Percentiles rank a stretch among this genome's conserved stretches.
These are phyloP conservation scores for Wilcoxina mikolae DNA, from an alignment of 495 filamentous ascomycete genomes.

Conservation along the genomic window DNA sequence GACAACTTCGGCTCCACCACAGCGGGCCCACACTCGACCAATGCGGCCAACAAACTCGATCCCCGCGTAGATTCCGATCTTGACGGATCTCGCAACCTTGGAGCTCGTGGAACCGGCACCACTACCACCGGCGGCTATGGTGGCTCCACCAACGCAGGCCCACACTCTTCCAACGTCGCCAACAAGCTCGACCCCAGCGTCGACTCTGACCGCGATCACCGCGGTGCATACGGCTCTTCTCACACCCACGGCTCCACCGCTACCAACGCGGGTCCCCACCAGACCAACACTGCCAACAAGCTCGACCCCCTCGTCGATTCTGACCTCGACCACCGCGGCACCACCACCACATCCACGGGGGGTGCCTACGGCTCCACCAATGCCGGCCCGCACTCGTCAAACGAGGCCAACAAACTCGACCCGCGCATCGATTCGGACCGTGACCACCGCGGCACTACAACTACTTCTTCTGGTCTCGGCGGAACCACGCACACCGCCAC, in stretches of 20 bases:
- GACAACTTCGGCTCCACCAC: slow-evolving; percentile 13
- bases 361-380: slow-evolving; percentile 38
- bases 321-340: slow-evolving; percentile 29
- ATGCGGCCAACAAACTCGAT: slow-evolving; percentile 42
- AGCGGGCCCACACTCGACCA: slow-evolving; percentile 35
- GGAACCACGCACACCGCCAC: slow-evolving; percentile 13
- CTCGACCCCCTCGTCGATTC: slow-evolving; percentile 40
- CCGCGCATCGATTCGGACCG: slow-evolving; percentile 20
- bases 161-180: slow-evolving; percentile 30
- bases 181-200: slow-evolving; percentile 40
- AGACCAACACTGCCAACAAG: slow-evolving; percentile 34
- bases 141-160: slow-evolving; percentile 21
- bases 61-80: slow-evolving; percentile 17
- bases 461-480: slow-evolving; percentile 16
- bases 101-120: slow-evolving; percentile 8
- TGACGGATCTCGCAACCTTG: slow-evolving; percentile 23
- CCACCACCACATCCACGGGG: slow-evolving; percentile 15
- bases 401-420: slow-evolving; percentile 31
- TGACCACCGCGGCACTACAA: slow-evolving; percentile 32
- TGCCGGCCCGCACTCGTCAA: slow-evolving; percentile 28
- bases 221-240: slow-evolving; percentile 22
- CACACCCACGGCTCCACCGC: slow-evolving; percentile 31
- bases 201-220: slow-evolving; percentile 32
- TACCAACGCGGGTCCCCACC: slow-evolving; percentile 38
- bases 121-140: slow-evolving; percentile 5